Evolutionary conservation across 176 grass and related monocot species (phyloP), one percentile per base, ranked within the genome.

Genomic region (Phragmites australis): DNA sequence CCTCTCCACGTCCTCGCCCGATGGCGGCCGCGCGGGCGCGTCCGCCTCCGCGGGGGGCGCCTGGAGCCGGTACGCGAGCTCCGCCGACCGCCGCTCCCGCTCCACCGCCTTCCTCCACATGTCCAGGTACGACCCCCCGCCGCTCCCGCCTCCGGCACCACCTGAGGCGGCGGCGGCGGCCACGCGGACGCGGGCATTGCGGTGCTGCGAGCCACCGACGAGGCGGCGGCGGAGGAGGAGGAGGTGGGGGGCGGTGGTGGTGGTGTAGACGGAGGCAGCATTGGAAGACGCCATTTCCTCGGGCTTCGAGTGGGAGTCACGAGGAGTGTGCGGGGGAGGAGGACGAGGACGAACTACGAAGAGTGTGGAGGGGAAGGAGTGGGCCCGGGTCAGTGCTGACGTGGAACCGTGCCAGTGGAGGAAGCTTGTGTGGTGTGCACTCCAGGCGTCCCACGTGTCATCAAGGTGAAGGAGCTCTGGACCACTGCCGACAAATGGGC

Each of bases 61-160:
- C 79, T 83, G 72, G 3, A 90, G 74, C 0, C 75, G 34, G 32
- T 61, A 71, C 52, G 76, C 80, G 65, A 87, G 74, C 76, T 91
- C 83, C 49, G 78, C 81, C 4, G 89, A 91, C 2, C 82, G 68
- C 15, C 84, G 80, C 80, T 92, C 76, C 34, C 91, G 79, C 37
- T 88, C 84, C 82, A 84, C 76, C 15, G 89, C 91, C 80, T 90
- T 90, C 79, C 69, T 92, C 89, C 89, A 94, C 76, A 93, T 92
- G 66, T 77, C 85, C 29, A 92, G 92, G 86, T 91, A 94, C 59
- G 85, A 80, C 15, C 61, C 76, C 8, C 72, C 80, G 52, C 44
- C 74, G 26, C 51, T 30, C 4, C 16, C 67, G 3, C 81, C 74
- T 68, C 47, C 77, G 1, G 56, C 48, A 9, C n/a, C n/a, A n/a